A percentile compares a stretch with the other conserved stretches of the same genome.
Evolutionary conservation across 176 grass and related monocot genomes (phyloP).

Genomic region (Thinopyrum elongatum): DNA sequence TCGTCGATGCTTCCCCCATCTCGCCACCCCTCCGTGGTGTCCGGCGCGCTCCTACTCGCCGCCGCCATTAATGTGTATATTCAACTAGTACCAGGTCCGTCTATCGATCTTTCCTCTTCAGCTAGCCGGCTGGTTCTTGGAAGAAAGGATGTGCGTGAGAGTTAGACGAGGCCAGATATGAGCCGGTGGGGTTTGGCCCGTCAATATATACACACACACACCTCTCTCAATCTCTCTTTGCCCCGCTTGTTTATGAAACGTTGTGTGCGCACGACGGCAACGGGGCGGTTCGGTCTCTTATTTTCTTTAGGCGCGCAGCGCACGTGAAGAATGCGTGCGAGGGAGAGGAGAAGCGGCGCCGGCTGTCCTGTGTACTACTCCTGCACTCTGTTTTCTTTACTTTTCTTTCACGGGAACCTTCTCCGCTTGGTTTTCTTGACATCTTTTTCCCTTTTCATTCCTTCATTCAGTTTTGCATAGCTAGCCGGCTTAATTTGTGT

Average conservation of each 20-base stretch:
- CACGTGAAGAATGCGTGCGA: constrained; percentile 30
- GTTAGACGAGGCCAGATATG: neutral
- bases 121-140: neutral
- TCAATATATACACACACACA: neutral
- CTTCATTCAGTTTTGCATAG: too few relatives aligned
- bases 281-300: neutral
- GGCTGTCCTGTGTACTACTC: neutral
- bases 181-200: neutral
- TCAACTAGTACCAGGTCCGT: neutral
- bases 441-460: neutral
- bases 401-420: neutral
- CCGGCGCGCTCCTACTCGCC: neutral
- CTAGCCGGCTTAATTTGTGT: neutral
- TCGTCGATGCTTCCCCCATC: neutral
- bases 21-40: neutral
- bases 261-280: neutral
- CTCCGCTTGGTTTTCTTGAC: neutral
- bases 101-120: neutral
- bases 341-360: neutral
- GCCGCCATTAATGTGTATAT: constrained; percentile 15
- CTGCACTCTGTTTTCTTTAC: neutral
- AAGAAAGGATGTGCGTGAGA: neutral
- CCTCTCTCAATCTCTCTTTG: neutral
- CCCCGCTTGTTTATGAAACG: neutral
- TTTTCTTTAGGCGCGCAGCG: constrained; percentile 25